phyloP scores from a whole-genome alignment of 176 grass and related monocot genomes.

The Musa schizocarpa region DNA sequence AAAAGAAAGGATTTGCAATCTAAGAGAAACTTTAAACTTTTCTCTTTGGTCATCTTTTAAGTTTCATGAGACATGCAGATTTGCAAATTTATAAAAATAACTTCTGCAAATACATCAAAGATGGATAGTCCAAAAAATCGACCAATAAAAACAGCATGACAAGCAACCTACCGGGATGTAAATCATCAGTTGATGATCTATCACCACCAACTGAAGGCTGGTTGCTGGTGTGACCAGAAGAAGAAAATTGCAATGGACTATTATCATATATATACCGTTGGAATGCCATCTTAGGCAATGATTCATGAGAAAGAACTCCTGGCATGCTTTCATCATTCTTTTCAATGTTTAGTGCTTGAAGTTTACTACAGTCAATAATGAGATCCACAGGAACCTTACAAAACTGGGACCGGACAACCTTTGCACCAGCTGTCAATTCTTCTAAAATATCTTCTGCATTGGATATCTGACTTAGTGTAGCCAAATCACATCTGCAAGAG shows the following conservation, averaged over 20 bases:
- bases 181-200: neutral
- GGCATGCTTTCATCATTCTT: neutral
- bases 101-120: neutral
- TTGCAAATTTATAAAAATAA: neutral
- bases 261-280: neutral
- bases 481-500: slow-evolving; percentile 20
- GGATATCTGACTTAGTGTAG: slow-evolving; percentile 20
- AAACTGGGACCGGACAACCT: slow-evolving; percentile 20
- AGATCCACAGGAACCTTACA: slow-evolving; percentile 18
- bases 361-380: slow-evolving; percentile 15
- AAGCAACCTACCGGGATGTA: neutral
- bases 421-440: slow-evolving; percentile 18
- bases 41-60: too few relatives aligned
- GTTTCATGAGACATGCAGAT: neutral
- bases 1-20: too few relatives aligned
- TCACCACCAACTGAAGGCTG: neutral
- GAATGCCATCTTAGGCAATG: slow-evolving; percentile 19
- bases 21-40: neutral
- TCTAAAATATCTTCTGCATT: slow-evolving; percentile 18
- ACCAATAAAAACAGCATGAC: neutral
- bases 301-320: slow-evolving; percentile 22
- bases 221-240: neutral
- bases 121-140: neutral
- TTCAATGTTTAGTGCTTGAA: neutral
- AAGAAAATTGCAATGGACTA: neutral